These are phyloP conservation scores for Gracilaria gracilis DNA, from an alignment of 23 red algal genomes.

Conservation along the genomic window DNA sequence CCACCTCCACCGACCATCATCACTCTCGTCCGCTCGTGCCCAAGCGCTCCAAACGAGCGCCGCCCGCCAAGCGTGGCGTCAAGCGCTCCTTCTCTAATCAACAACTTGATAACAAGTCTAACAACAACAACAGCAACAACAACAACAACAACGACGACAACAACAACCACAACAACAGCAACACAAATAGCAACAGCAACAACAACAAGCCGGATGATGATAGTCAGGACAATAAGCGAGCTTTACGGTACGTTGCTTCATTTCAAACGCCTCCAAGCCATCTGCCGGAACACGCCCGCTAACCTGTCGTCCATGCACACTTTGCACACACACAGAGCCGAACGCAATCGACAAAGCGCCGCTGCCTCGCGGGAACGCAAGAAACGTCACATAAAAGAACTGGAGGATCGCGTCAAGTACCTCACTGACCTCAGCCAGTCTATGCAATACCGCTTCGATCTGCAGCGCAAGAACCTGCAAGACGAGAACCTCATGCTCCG, in stretches of 20 bases:
- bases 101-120: neutral
- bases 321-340: no score
- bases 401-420: slow-evolving; percentile 76
- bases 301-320: no score
- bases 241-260: slow-evolving; percentile 41
- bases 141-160: slow-evolving; percentile 26
- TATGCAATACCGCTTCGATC: slow-evolving; percentile 60
- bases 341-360: slow-evolving; percentile 88
- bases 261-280: neutral
- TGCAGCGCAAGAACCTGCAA: slow-evolving; percentile 10
- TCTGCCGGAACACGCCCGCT: no score
- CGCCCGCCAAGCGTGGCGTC: neutral
- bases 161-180: neutral
- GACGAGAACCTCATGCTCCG: slow-evolving; percentile 25
- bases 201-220: slow-evolving; percentile 28
- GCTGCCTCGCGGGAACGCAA: slow-evolving; percentile 84
- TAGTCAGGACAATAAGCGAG: slow-evolving; percentile 57
- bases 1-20: slow-evolving; percentile 28
- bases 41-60: slow-evolving; percentile 11
- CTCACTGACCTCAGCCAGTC: slow-evolving; percentile 61
- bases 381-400: slow-evolving; percentile 81
- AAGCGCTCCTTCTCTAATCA: slow-evolving; percentile 2
- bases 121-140: slow-evolving; percentile 6
- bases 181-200: slow-evolving; percentile 2
- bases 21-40: neutral